A percentile compares a stretch with the other conserved stretches of the same genome.
These are phyloP conservation scores for Rhizopogon rudus DNA, from an alignment of 768 basidiomycete species.

Conservation along the genomic window DNA sequence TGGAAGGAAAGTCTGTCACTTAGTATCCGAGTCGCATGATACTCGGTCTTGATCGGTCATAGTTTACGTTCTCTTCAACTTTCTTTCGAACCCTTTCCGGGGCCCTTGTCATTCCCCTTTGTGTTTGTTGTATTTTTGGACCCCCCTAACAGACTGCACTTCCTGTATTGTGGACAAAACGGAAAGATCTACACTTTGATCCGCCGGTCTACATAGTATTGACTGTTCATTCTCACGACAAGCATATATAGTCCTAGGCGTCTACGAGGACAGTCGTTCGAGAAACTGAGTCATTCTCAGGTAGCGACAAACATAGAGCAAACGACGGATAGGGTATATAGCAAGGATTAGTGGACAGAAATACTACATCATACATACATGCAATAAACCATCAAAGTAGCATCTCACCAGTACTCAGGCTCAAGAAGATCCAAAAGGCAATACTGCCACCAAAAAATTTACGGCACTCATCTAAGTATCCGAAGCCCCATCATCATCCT, in stretches of 20 bases:
- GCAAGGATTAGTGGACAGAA: constrained; percentile 2
- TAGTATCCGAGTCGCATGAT: background rate
- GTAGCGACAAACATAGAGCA: background rate
- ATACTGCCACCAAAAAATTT: background rate
- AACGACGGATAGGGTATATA: background rate
- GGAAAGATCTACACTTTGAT: background rate
- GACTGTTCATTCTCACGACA: background rate
- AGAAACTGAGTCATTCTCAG: background rate
- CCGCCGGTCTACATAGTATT: background rate
- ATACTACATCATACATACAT: constrained; percentile 15
- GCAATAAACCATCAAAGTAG: constrained; percentile 7
- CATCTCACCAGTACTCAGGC: constrained; percentile 16
- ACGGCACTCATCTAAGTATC: constrained; percentile 21
- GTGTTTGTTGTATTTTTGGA: background rate
- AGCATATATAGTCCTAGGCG: no score
- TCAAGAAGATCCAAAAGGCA: constrained; percentile 31
- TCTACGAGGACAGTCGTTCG: no score
- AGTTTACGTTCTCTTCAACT: background rate
- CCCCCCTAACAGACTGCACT: background rate
- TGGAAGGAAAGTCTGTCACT: constrained; percentile 4
- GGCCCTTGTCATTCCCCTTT: background rate
- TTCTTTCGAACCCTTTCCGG: background rate
- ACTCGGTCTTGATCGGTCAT: background rate
- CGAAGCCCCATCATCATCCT: constrained; percentile 26
- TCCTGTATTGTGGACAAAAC: background rate